Base-by-base conservation (phyloP, 139 green algal species). In the Picochlorum sp. region DNA sequence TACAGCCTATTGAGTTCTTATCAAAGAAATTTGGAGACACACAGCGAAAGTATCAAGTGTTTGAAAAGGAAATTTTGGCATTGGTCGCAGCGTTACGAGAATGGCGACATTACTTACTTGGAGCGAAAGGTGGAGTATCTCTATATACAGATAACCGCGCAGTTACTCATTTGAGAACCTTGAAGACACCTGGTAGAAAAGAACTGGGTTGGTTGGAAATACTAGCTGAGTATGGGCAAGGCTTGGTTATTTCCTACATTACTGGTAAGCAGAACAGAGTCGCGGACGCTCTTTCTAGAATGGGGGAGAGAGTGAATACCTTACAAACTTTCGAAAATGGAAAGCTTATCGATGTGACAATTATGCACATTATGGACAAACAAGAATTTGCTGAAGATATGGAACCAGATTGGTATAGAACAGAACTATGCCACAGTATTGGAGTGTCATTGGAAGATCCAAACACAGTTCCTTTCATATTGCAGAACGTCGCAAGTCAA, bases 21-120 rank as follows among this genome's bases (percentile, higher is more conserved):
- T 77, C 55, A 4, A 13, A 18, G 0, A 79, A 76, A 45, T 66
- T 82, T 3, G 61, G 7, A 15, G 8, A 28, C 14, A 65, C 77
- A 24, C 65, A 86, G 50, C 21, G 11, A 2, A 77, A 77, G 37
- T 89, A 86, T 59, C 41, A 62, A 0, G 71, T 63, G 11, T 49
- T 28, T n/a, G 77, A 84, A 11, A 73, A 76, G 10, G 73, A 86
- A n/a, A 44, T 81, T 28, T 44, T 83, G 0, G 82, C 57, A 15
- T 61, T 85, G 15, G 52, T 79, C 3, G 16, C 69, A 8, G 58
- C 66, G 1, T 18, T 78, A 2, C 41, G 62, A 6, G 3, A 73
- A n/a, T 85, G 73, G 79, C 32, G 75, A 6, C 63, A 63, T 30
- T 83, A 80, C 24, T 44, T 83, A 0, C 45, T 72, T 11, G 68